Base-by-base conservation (phyloP, 1,284 basidiomycete genomes). In the Pseudozyma thailandica region DNA sequence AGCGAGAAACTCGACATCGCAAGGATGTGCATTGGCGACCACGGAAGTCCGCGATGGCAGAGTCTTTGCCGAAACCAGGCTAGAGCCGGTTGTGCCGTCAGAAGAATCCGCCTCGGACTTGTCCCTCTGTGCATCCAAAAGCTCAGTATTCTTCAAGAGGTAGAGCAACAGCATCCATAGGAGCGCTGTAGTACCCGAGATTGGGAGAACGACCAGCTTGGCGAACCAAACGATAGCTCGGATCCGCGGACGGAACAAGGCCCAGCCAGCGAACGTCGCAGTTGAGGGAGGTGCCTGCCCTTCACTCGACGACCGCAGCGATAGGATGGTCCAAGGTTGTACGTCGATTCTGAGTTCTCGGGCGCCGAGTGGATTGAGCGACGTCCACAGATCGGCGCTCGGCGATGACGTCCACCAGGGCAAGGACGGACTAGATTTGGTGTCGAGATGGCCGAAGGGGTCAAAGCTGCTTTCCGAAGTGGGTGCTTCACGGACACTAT, bases 131-230 rank as follows among this genome's bases (percentile, higher is more conserved):
- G 91, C 90, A 76, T 94, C 93, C 15, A 97, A 87, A 2, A 94
- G 87, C 63, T 98, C 93, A 0, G 93, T 89, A 72, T 96, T 91
- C 84, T 95, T 95, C 59, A 97, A 86, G 1, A 98, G 86, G 80
- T 94, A 94, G n/a, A 92, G 86, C 13, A 96, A 85, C 20, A 98
- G 84, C 8, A 88, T 86, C 82, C 92, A 97, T 3, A 98, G 86
- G 2, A 88, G 83, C 30, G 87, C 85, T 3, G 91, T 91, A 0
- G 93, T 95, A 2, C 86, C 86, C 2, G 89, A 87, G 78, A 96
- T 95, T 0, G 95, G 95, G 1, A 93, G 82, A 1, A 94, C 85
- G 78, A 96, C 89, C 63, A 93, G 90, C 83, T 92, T 92, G 79
- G 91, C 76, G 33, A 92, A 80, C 88, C 91, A 91, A 45, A 90